phyloP scores from a whole-genome alignment of 768 basidiomycete genomes.

The Boletus tomentosulus region DNA sequence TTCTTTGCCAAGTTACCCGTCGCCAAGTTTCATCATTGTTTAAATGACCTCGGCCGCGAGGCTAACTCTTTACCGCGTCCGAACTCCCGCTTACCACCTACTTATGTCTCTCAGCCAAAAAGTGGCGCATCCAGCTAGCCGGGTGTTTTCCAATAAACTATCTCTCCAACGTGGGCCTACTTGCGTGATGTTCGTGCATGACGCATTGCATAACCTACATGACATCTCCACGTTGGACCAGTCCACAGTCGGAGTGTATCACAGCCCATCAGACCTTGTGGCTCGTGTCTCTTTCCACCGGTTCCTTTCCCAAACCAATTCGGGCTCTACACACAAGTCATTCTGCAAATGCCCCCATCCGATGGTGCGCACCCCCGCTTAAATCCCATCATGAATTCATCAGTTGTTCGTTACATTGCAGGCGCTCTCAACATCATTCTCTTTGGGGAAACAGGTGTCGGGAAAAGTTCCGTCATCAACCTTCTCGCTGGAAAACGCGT shows the following conservation, averaged over 20 bases:
- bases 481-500: constrained; percentile 30
- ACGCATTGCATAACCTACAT: constrained; percentile 9
- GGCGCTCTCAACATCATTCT: constrained; percentile 26
- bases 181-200: constrained; percentile 6
- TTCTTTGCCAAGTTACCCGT: not conserved
- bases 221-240: constrained; percentile 11
- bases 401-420: not conserved
- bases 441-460: constrained; percentile 31
- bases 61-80: not conserved
- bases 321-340: constrained; percentile 4
- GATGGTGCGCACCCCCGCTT: constrained; percentile 10
- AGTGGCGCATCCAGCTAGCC: not conserved
- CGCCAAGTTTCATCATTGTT: not conserved
- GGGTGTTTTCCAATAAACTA: not conserved
- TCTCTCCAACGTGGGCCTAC: not conserved
- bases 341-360: constrained; percentile 16
- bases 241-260: constrained; percentile 9
- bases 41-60: not conserved
- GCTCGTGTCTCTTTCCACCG: constrained; percentile 1
- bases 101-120: not conserved
- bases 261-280: constrained; percentile 1
- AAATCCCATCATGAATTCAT: not conserved
- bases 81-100: not conserved
- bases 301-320: not conserved
- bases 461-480: constrained; percentile 45